Evolutionary conservation across 2,329 filamentous ascomycete species (phyloP), one percentile per base, ranked within the genome.

Genomic region (Fusarium proliferatum): DNA sequence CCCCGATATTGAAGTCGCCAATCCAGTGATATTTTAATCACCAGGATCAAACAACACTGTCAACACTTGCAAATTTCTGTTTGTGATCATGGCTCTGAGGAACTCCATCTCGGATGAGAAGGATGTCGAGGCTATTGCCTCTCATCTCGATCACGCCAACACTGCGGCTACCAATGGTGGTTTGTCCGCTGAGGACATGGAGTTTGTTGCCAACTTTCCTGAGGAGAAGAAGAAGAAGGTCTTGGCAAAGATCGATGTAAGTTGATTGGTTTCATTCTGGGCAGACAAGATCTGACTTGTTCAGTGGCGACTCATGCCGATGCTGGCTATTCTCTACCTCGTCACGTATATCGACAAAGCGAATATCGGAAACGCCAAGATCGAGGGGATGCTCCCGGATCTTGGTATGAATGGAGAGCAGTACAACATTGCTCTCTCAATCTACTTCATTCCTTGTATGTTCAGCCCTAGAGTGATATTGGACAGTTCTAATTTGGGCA

Each of bases 181-280:
- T 4, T 36, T 57, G 7, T 75, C 43, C 30, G 43, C 19, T 9
- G 73, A 75, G 9, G 73, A 75, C 6, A 46, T 75, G 6, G 73
- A 71, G n/a, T 75, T 75, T 61, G 70, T 75, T 1, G 58, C 62
- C 8, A 74, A 72, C 9, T 76, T 76, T 30, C 56, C 73, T 0
- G 73, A 76, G 3, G 73, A 76, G 3, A 74, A 72, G 43, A 71
- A 60, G 38, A 76, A 76, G 70, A 76, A 74, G 30, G 62, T 74
- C 13, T 46, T 76, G 55, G 41, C 70, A 8, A 76, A 76, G 45
- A 64, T 76, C 3, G 73, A 75, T 49, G 73, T 75, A 60, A 10
- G 53, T 26, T 28, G 6, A 9, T 28, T 21, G 9, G 4, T 0
- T 15, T 4, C 2, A 3, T 4, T 5, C 26, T 36, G 9, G 2